Conservation (phyloP, 257 asterid genomes). For the Jacaranda copaia region DNA sequence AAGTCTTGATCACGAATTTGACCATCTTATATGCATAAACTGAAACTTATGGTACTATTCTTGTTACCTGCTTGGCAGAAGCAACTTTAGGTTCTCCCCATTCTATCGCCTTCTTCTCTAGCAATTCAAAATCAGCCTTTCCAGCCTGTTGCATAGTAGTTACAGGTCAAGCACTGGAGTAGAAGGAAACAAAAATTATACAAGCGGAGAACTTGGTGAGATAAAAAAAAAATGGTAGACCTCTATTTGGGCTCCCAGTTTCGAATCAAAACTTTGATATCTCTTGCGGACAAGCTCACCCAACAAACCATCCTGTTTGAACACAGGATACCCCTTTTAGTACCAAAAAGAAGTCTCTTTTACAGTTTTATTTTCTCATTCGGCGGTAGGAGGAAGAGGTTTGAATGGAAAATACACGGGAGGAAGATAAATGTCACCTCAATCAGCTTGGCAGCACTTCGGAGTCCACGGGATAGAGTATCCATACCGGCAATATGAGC, state of each 20-base stretch:
- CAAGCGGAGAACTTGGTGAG: neutral
- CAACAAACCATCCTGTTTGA: constrained; percentile 73
- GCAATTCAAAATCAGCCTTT: constrained; percentile 80
- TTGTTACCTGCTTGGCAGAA: constrained; percentile 88
- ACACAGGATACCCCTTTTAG: constrained; percentile 3
- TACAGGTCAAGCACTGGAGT: neutral
- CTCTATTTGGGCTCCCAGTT: constrained; percentile 85
- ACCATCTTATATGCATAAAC: neutral
- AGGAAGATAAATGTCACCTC: constrained; percentile 51
- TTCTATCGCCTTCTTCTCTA: constrained; percentile 85
- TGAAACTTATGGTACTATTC: neutral
- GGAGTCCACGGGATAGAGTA: constrained; percentile 92
- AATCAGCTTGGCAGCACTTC: constrained; percentile 87
- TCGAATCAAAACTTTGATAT: constrained; percentile 85
- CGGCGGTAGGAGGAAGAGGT: too few relatives aligned
- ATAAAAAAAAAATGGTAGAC: constrained; percentile 42
- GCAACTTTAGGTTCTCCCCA: constrained; percentile 90
- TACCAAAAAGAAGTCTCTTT: neutral
- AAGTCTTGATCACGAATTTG: too few relatives aligned
- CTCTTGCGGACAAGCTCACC: constrained; percentile 79
- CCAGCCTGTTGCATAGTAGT: constrained; percentile 66
- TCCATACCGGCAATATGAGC: constrained; percentile 99
- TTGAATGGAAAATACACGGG: neutral
- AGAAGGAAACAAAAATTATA: neutral
- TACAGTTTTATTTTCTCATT: neutral